A percentile compares a stretch with the other conserved stretches of the same genome.
Conservation (phyloP, 768 basidiomycete species). For the Rhizopogon vinicolor region DNA sequence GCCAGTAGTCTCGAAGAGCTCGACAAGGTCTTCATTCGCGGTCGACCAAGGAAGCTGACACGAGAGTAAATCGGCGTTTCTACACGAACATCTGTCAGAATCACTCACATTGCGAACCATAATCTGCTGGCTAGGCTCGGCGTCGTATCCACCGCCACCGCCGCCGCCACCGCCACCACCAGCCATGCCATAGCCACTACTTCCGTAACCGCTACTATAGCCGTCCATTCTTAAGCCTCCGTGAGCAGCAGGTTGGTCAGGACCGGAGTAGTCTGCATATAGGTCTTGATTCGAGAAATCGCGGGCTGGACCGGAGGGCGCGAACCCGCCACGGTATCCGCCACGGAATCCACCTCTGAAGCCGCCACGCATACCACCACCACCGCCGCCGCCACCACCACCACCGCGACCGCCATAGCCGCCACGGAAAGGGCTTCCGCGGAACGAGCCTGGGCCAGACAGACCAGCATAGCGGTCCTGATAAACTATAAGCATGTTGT, state of each 20-base stretch:
- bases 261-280: slow-evolving; percentile 91
- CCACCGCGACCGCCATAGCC: slow-evolving; percentile 49
- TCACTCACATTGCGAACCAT: slow-evolving; percentile 94
- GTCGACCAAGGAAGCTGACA: slow-evolving; percentile 95
- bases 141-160: slow-evolving; percentile 37
- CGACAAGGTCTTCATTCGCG: slow-evolving; percentile 96
- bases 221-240: slow-evolving; percentile 32
- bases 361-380: slow-evolving; percentile 47
- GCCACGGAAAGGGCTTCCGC: slow-evolving; percentile 46
- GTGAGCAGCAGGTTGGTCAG: slow-evolving; percentile 53
- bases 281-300: slow-evolving; percentile 86
- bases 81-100: neutral
- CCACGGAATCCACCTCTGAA: slow-evolving; percentile 46
- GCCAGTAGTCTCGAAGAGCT: slow-evolving; percentile 96
- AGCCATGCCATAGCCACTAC: slow-evolving; percentile 29
- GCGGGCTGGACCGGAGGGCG: slow-evolving; percentile 43
- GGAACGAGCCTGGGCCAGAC: slow-evolving; percentile 56
- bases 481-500: neutral
- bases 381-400: slow-evolving; percentile 50
- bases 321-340: slow-evolving; percentile 55
- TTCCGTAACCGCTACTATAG: slow-evolving; percentile 36
- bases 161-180: slow-evolving; percentile 19
- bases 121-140: slow-evolving; percentile 94
- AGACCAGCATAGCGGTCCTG: slow-evolving; percentile 89
- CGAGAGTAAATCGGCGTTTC: neutral